Conservation (phyloP, 2,329 filamentous ascomycete species). For the Pseudogymnoascus sp. region DNA sequence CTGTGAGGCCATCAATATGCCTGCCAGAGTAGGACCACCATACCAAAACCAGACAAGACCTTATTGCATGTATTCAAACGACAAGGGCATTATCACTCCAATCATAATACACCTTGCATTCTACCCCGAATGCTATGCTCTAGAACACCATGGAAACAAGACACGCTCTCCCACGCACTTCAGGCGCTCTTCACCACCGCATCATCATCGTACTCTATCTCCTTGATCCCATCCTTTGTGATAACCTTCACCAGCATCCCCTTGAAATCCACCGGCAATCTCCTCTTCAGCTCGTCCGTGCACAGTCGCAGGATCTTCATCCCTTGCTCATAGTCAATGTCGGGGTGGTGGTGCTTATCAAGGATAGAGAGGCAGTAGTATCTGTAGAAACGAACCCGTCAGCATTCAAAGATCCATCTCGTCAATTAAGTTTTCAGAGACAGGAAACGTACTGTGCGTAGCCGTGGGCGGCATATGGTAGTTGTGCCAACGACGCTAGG, state of each 20-base stretch:
- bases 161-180: background rate
- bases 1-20: background rate
- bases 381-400: constrained; percentile 34
- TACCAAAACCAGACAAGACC: background rate
- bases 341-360: constrained; percentile 96
- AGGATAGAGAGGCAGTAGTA: constrained; percentile 98
- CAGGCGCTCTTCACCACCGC: constrained; percentile 14
- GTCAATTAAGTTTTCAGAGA: background rate
- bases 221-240: constrained; percentile 84
- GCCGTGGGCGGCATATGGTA: constrained; percentile 94
- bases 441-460: constrained; percentile 72
- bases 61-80: background rate
- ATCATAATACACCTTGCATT: constrained; percentile 10
- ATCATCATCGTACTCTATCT: constrained; percentile 74
- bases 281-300: constrained; percentile 91
- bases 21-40: background rate
- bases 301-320: constrained; percentile 91
- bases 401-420: background rate
- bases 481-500: constrained; percentile 73
- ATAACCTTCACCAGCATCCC: constrained; percentile 90
- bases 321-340: constrained; percentile 81
- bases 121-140: constrained; percentile 24
- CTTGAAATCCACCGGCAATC: constrained; percentile 98
- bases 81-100: background rate
- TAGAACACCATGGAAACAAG: constrained; percentile 22